phyloP scores from a whole-genome alignment of 192 early-diverging fungal genomes.

The Umbelopsis sp. region DNA sequence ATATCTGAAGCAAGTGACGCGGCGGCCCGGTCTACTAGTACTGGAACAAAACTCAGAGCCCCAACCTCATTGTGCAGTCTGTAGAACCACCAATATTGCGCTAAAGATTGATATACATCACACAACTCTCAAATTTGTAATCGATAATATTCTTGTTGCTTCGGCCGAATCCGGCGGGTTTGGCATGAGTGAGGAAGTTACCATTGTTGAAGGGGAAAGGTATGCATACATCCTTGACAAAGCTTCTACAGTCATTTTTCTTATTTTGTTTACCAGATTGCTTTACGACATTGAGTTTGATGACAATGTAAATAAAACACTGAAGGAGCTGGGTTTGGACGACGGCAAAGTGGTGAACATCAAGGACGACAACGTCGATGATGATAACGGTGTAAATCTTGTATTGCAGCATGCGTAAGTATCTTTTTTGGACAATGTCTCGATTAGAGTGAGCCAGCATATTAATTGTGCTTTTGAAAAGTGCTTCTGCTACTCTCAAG shows the following conservation, averaged over 20 bases:
- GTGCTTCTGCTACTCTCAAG: background rate
- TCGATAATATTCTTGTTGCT: slow-evolving; percentile 48
- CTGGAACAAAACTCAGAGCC: slow-evolving; percentile 68
- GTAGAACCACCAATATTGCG: slow-evolving; percentile 63
- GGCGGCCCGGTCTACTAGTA: slow-evolving; percentile 61
- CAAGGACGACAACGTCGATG: slow-evolving; percentile 56
- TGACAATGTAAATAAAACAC: slow-evolving; percentile 66
- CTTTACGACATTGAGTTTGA: slow-evolving; percentile 91
- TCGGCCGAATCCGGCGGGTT: slow-evolving; percentile 51
- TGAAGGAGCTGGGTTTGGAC: slow-evolving; percentile 63
- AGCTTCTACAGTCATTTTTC: background rate
- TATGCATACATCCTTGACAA: slow-evolving; percentile 6
- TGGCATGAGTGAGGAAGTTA: slow-evolving; percentile 70
- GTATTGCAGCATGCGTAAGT: slow-evolving; percentile 11
- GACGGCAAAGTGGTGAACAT: slow-evolving; percentile 64
- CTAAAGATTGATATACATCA: slow-evolving; percentile 59
- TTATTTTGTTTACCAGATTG: slow-evolving; percentile 47
- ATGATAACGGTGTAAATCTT: slow-evolving; percentile 26
- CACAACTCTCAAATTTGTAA: slow-evolving; percentile 70
- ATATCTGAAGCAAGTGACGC: slow-evolving; percentile 63
- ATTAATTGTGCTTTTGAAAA: background rate
- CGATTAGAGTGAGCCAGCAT: background rate
- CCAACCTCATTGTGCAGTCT: slow-evolving; percentile 79
- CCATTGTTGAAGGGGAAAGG: slow-evolving; percentile 71
- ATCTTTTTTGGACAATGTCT: background rate